Evolutionary conservation across 1,284 basidiomycete genomes (phyloP).

Genomic region (Apiotrichum porosum): DNA sequence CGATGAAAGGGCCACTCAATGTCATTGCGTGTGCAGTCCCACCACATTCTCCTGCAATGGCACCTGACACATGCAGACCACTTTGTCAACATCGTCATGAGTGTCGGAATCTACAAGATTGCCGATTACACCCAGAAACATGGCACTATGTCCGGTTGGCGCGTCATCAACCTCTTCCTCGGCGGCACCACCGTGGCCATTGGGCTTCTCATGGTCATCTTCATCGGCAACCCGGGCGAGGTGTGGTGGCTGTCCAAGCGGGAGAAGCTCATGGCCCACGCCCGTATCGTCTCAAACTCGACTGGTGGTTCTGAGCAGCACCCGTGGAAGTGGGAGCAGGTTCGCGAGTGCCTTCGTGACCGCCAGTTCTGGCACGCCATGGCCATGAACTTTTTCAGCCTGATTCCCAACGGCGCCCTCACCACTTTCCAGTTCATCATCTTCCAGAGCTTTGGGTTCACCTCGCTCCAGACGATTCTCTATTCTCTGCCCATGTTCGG

Average conservation of each 20-base stretch:
- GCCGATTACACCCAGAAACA: constrained; percentile 18
- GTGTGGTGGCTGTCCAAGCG: constrained; percentile 28
- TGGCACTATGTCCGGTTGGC: constrained; percentile 24
- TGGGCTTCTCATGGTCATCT: constrained; percentile 12
- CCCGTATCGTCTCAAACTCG: constrained; percentile 25
- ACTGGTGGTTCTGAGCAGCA: constrained; percentile 18
- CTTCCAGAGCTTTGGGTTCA: constrained; percentile 27
- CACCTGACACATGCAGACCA: constrained; percentile 4
- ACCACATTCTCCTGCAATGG: not conserved
- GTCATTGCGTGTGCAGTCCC: too few relatives aligned
- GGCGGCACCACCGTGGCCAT: constrained; percentile 22
- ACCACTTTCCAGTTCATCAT: constrained; percentile 22
- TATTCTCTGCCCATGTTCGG: constrained; percentile 16
- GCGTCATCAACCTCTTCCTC: constrained; percentile 35
- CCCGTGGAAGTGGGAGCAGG: constrained; percentile 28
- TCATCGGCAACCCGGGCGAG: constrained; percentile 27
- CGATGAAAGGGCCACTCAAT: constrained; percentile 4
- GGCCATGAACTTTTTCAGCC: constrained; percentile 18
- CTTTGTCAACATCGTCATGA: constrained; percentile 12
- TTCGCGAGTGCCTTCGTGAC: constrained; percentile 29
- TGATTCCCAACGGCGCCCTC: constrained; percentile 28
- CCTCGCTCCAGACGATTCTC: constrained; percentile 14
- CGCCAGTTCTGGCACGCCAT: constrained; percentile 23
- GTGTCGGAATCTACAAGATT: constrained; percentile 24
- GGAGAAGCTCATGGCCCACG: constrained; percentile 28